phyloP scores from a whole-genome alignment of 805 yeast species.

The Nakazawaea wickerhamii region DNA sequence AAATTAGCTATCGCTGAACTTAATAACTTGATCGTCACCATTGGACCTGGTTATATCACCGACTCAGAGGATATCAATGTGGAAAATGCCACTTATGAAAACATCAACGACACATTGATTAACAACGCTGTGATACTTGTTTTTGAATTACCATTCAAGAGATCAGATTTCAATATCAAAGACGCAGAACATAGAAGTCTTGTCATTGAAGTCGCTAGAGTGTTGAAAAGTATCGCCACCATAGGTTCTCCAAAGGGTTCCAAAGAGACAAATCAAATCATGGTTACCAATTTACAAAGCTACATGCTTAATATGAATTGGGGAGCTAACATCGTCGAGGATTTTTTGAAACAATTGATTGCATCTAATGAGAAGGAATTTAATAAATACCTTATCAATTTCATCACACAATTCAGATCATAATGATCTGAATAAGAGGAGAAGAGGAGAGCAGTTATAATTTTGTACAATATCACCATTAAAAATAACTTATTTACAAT shows the following conservation, averaged over 20 bases:
- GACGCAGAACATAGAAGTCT: constrained; percentile 78
- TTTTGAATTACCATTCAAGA: constrained; percentile 77
- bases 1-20: constrained; percentile 68
- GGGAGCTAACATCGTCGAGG: constrained; percentile 49
- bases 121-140: constrained; percentile 60
- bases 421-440: not conserved
- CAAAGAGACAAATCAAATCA: constrained; percentile 22
- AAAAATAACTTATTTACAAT: not conserved
- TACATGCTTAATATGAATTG: constrained; percentile 55
- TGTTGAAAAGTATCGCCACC: constrained; percentile 55
- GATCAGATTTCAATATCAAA: constrained; percentile 54
- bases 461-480: not conserved
- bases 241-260: constrained; percentile 21
- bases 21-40: constrained; percentile 51
- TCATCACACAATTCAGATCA: constrained; percentile 11
- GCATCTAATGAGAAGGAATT: constrained; percentile 56
- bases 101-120: constrained; percentile 66
- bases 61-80: constrained; percentile 56
- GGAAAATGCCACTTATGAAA: constrained; percentile 46
- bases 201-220: constrained; percentile 66
- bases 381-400: constrained; percentile 57
- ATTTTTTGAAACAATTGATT: constrained; percentile 56
- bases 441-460: no score
- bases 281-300: constrained; percentile 24
- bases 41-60: constrained; percentile 65